Base-by-base conservation (phyloP, 768 basidiomycete genomes). In the Podaxis sp. region DNA sequence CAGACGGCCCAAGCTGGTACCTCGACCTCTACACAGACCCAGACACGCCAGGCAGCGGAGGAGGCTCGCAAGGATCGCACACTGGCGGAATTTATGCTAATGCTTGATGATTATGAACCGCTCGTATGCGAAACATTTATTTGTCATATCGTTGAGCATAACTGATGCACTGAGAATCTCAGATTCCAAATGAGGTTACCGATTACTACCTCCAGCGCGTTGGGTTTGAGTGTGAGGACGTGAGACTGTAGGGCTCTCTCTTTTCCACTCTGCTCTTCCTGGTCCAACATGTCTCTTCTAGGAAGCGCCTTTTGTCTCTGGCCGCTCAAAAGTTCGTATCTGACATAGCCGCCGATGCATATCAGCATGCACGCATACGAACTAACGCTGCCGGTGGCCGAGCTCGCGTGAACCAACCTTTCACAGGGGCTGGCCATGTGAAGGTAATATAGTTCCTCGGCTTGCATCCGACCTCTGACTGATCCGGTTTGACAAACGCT, bases 281-380 rank as follows among this genome's bases (percentile, higher is more conserved):
- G 55, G 19, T 42, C 17, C 38, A 13, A 28, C 12, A 63, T 8
- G 22, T 48, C 54, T 36, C 26, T 51, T 44, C 55, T 73, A 97
- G 96, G 61, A 98, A 97, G 79, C 92, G 96, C 2, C 85, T 99
- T 17, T 81, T 99, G 26, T 95, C 96, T 0, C 83, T 99, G 12
- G 96, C 97, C 2, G 95, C 97, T 0, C 97, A 99, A 72, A 98
- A 99, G 71, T 99, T 99, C 72, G 89, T 99, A 49, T 93, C 95
- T 6, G 96, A 99, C 71, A 96, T 99, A 60, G 92, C 96, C 2
- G 86, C 92, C 2, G 97, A 99, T 73, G 95, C 97, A 9, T 99
- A 93, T 76, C 95, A 98, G 71, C 96, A 98, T 75, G 97, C 97
- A 7, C 92, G 96, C 33, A 93, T 99, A 69, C 87, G 97, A 40